phyloP scores from a whole-genome alignment of 2,329 filamentous ascomycete species.

The Aspergillus sp. region DNA sequence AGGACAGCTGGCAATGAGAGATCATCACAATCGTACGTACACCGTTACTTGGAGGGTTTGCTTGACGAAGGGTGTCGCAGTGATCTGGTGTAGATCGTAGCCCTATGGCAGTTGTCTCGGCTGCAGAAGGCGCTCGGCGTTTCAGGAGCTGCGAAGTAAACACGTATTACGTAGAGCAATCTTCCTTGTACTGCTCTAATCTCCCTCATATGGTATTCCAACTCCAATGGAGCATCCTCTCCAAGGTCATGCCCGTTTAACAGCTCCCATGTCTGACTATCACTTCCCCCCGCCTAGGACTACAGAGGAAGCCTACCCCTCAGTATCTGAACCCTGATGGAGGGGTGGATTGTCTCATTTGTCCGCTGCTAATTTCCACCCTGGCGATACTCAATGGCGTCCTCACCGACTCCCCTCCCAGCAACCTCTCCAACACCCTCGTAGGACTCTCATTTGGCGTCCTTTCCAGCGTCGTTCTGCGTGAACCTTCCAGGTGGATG shows the following conservation, averaged over 20 bases:
- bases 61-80: no score
- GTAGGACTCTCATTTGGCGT: conserved; percentile 6
- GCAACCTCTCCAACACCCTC: conserved; percentile 7
- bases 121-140: no score
- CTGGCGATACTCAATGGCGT: conserved; percentile 17
- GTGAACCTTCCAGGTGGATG: no score
- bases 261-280: background rate
- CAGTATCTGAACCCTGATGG: conserved; percentile 8
- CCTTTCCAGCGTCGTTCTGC: no score
- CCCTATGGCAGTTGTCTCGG: no score
- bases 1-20: conserved; percentile 37
- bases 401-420: conserved; percentile 14
- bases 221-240: background rate
- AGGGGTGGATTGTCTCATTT: conserved; percentile 16
- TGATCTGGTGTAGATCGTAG: no score
- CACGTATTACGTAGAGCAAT: no score
- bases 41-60: no score
- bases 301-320: background rate
- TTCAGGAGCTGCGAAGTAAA: no score
- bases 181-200: no score
- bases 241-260: background rate
- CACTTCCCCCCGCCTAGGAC: background rate
- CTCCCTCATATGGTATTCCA: background rate
- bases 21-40: conserved; percentile 18
- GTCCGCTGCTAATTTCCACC: background rate